These are phyloP conservation scores for Phalaenopsis aphrodite DNA, from an alignment of 106 monocot genomes.

Conservation along the genomic window DNA sequence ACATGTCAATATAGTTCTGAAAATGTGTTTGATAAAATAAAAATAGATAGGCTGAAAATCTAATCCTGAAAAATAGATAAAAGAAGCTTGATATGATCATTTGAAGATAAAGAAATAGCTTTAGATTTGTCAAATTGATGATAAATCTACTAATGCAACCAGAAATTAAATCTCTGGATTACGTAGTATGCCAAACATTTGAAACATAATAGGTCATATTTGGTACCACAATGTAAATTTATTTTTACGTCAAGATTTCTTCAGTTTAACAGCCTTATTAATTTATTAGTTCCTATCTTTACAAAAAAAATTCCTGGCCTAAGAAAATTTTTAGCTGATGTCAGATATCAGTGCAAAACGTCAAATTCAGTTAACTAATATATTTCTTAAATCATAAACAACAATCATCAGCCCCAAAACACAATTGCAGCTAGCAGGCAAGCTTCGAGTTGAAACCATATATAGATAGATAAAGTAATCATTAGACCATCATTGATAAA, in stretches of 20 bases:
- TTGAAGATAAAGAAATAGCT: too few species aligned
- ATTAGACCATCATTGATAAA: not conserved
- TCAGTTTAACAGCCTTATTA: not conserved
- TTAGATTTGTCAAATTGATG: not conserved
- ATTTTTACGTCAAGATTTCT: not conserved
- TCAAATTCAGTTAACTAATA: not conserved
- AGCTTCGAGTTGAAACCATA: not conserved
- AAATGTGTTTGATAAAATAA: conserved; percentile 1
- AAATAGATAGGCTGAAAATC: not conserved
- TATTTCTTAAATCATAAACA: not conserved
- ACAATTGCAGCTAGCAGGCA: not conserved
- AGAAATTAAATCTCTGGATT: not conserved
- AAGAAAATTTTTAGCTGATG: not conserved
- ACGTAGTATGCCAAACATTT: not conserved
- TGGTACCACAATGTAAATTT: not conserved
- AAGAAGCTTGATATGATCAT: not conserved
- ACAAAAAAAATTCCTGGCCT: not conserved
- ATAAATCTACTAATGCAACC: not conserved
- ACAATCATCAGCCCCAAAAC: not conserved
- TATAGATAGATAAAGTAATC: not conserved
- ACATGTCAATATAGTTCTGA: not conserved
- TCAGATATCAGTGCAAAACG: not conserved
- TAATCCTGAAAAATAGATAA: not conserved
- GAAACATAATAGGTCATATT: too few species aligned
- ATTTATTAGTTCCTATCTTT: not conserved